These are phyloP conservation scores for Aschersonia sp. DNA, from an alignment of 2,329 filamentous ascomycete genomes.

Conservation along the genomic window DNA sequence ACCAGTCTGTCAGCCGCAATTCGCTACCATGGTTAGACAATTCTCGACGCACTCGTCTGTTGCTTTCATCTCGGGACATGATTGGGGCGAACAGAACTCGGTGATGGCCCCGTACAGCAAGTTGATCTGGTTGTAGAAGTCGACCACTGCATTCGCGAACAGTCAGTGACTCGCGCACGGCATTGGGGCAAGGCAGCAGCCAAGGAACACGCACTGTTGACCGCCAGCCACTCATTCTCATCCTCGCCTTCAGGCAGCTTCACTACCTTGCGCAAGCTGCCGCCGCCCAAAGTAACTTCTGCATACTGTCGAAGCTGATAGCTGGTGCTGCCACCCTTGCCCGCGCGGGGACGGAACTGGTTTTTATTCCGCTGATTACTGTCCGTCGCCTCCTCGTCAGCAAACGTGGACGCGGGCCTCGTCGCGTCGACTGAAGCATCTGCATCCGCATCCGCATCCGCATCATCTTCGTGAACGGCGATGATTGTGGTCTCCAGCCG, in stretches of 20 bases:
- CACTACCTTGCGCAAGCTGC: constrained; percentile 89
- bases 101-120: constrained; percentile 97
- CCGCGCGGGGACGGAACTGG: constrained; percentile 80
- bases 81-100: constrained; percentile 94
- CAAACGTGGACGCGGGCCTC: constrained; percentile 7
- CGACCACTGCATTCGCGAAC: constrained; percentile 56
- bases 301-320: constrained; percentile 97
- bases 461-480: constrained; percentile 12
- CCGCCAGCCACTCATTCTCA: constrained; percentile 93
- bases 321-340: constrained; percentile 72
- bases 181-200: neutral
- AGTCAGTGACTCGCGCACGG: neutral
- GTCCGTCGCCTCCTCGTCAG: constrained; percentile 13
- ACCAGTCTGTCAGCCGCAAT: too few species aligned
- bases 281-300: constrained; percentile 88
- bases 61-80: constrained; percentile 99
- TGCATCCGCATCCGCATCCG: neutral
- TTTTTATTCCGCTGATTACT: constrained; percentile 71
- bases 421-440: constrained; percentile 3
- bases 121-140: constrained; percentile 99
- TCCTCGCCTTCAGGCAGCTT: constrained; percentile 96
- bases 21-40: too few species aligned
- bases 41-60: constrained; percentile 67
- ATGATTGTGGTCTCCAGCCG: constrained; percentile 16
- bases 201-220: constrained; percentile 57